phyloP scores from a whole-genome alignment of 148 eudicot species.

The Diospyros kaki region DNA sequence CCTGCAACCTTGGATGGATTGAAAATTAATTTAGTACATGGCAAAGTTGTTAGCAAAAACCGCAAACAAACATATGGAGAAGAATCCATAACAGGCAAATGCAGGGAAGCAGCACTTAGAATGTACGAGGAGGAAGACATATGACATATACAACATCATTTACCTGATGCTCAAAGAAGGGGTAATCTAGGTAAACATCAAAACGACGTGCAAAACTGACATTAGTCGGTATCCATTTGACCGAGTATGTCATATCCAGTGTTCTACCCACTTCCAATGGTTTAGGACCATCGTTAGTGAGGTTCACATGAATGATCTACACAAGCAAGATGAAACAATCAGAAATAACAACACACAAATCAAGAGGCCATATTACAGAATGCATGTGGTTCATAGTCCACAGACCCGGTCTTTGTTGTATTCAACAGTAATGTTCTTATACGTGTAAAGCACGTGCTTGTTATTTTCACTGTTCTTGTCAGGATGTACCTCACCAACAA shows the following conservation, averaged over 20 bases:
- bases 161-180: conserved; percentile 99
- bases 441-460: conserved; percentile 72
- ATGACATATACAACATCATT: neutral
- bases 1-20: neutral
- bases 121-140: neutral
- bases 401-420: conserved; percentile 81
- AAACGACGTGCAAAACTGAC: conserved; percentile 82
- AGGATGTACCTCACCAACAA: conserved; percentile 77
- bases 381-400: conserved; percentile 4
- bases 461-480: conserved; percentile 59
- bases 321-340: conserved; percentile 9
- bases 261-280: conserved; percentile 76
- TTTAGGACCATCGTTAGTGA: conserved; percentile 76
- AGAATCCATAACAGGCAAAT: too few species aligned
- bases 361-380: neutral
- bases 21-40: neutral
- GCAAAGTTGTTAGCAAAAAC: neutral
- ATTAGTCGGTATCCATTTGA: conserved; percentile 71
- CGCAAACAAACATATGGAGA: neutral
- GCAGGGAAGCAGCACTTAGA: neutral
- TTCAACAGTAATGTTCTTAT: conserved; percentile 56
- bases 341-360: neutral
- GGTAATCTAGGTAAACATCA: conserved; percentile 95
- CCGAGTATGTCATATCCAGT: conserved; percentile 87
- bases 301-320: conserved; percentile 97